Conservation (phyloP, 1,284 basidiomycete genomes). For the Apiotrichum gamsii region DNA sequence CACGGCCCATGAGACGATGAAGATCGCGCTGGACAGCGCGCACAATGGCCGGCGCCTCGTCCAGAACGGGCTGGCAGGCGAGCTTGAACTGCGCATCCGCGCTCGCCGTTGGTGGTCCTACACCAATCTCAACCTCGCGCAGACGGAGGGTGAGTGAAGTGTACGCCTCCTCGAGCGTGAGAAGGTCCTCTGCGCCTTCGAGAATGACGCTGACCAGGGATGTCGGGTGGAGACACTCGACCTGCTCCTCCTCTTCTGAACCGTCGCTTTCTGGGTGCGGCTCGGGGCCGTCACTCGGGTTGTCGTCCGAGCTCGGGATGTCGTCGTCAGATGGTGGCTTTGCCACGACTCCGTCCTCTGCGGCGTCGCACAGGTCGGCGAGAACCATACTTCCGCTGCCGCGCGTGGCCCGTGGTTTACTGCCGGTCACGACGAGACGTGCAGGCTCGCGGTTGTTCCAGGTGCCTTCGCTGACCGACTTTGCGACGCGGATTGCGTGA, state of each 20-base stretch:
- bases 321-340: conserved; percentile 16
- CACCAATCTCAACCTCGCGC: conserved; percentile 18
- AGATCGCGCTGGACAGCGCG: conserved; percentile 40
- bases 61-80: conserved; percentile 24
- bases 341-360: conserved; percentile 7
- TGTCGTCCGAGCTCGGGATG: conserved; percentile 29
- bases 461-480: conserved; percentile 41
- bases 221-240: conserved; percentile 30
- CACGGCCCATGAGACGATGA: conserved; percentile 33
- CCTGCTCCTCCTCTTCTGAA: conserved; percentile 31
- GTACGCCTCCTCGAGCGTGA: conserved; percentile 45
- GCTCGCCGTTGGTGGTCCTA: conserved; percentile 5
- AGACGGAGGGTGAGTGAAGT: conserved; percentile 27
- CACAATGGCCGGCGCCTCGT: conserved; percentile 40
- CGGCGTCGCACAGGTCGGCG: conserved; percentile 10
- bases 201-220: conserved; percentile 39
- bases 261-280: conserved; percentile 12
- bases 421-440: conserved; percentile 31
- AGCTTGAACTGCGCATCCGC: neutral
- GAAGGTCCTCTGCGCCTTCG: conserved; percentile 39
- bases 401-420: conserved; percentile 10
- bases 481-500: conserved; percentile 35
- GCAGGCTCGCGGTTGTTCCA: conserved; percentile 43
- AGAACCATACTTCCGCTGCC: conserved; percentile 2
- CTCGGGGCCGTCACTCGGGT: neutral